Base-by-base conservation (phyloP, 345 rosid genomes). In the Ceriops decandra region DNA sequence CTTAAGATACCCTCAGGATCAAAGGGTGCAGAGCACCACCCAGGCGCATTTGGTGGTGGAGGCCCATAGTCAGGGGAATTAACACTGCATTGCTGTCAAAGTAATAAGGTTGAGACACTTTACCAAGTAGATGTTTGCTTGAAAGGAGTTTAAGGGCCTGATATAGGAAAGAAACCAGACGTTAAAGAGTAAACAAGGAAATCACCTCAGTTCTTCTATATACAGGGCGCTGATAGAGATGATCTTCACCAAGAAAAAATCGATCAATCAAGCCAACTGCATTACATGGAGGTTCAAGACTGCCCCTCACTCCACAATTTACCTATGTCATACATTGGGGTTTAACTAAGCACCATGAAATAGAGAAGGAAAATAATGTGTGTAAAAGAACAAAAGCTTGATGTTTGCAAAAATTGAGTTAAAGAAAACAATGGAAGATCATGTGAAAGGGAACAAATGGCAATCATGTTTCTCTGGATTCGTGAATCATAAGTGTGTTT, bases 1-100 rank as follows among this genome's bases (percentile, higher is more conserved):
- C 90, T 86, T 60, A 84, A 68, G 74, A 84, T 69, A 62, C 90
- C 90, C 76, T 86, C 87, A 1, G 90, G 86, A 52, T 86, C 90
- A 81, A 82, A 86, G 13, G 90, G 86, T 58, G 90, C 83, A 67
- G 79, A 82, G 79, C 87, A 86, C 86, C 90, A 86, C 8, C 47
- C 69, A 68, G 90, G 90, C 57, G 90, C 68, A 80, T 77, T 74
- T 67, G 81, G 80, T 38, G 85, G 88, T 60, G 77, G 66, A 68
- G 88, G 80, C 51, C 86, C 88, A 73, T 84, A 86, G 68, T 84
- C 84, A 19, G 86, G 90, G 76, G 86, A 86, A 73, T 84, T 84
- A 66, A 82, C 81, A 69, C 90, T 86, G 67, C 90, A 86, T 77
- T 86, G 81, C 88, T 86, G 79, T 58, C 52, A 65, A 57, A 20